These are phyloP conservation scores for Sarcomyxa edulis DNA, from an alignment of 768 basidiomycete species.

Conservation along the genomic window DNA sequence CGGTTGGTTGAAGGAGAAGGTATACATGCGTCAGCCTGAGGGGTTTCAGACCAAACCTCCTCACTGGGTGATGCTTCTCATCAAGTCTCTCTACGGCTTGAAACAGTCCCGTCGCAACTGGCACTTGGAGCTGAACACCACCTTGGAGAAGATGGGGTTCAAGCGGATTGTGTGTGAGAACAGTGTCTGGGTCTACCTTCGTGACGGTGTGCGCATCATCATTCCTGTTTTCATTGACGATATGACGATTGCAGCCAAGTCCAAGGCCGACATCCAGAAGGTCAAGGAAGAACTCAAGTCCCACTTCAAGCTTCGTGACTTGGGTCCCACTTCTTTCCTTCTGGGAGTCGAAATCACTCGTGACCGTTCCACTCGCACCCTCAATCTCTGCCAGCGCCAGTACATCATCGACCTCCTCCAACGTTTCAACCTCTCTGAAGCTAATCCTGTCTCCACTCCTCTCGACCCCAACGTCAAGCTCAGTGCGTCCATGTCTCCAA, in stretches of 20 bases:
- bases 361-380: slow-evolving; percentile 11
- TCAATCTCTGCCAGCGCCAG: slow-evolving; percentile 20
- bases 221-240: slow-evolving; percentile 26
- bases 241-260: slow-evolving; percentile 20
- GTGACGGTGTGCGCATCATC: slow-evolving; percentile 17
- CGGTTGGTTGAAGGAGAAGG: slow-evolving; percentile 20
- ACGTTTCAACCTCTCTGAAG: slow-evolving; percentile 19
- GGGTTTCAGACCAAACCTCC: slow-evolving; percentile 15
- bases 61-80: slow-evolving; percentile 14
- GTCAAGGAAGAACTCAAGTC: slow-evolving; percentile 17
- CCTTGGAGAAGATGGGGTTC: slow-evolving; percentile 16
- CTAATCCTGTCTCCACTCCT: slow-evolving; percentile 25
- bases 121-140: slow-evolving; percentile 25
- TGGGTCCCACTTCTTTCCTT: slow-evolving; percentile 18
- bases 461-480: slow-evolving; percentile 20
- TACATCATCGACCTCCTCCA: slow-evolving; percentile 20
- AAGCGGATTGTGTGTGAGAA: slow-evolving; percentile 16
- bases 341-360: slow-evolving; percentile 25
- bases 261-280: slow-evolving; percentile 8
- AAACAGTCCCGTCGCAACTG: slow-evolving; percentile 33
- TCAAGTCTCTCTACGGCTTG: slow-evolving; percentile 36
- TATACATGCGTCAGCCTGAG: slow-evolving; percentile 27
- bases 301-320: slow-evolving; percentile 22
- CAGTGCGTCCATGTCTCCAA: slow-evolving; percentile 12
- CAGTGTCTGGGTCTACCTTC: slow-evolving; percentile 21